Conservation (phyloP, 352 stramenopile genomes). For the Pythium brachiatum region DNA sequence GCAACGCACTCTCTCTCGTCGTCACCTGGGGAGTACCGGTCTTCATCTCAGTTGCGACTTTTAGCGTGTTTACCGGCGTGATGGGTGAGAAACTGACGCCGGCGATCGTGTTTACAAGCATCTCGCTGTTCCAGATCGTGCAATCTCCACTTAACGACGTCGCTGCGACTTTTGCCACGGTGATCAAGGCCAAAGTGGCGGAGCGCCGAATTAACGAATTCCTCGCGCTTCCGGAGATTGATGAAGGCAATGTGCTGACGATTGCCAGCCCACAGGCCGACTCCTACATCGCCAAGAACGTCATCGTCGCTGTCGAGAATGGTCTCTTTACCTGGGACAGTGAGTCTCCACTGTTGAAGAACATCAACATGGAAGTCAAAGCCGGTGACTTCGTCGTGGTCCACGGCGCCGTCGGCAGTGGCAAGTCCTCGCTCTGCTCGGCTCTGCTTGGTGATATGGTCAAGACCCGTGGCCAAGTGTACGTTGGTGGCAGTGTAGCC, state of each 20-base stretch:
- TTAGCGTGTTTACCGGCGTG: slow-evolving; percentile 35
- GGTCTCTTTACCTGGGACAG: slow-evolving; percentile 27
- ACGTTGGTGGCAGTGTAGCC: slow-evolving; percentile 33
- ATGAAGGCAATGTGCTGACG: slow-evolving; percentile 9
- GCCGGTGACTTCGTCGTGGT: slow-evolving; percentile 80
- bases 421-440: slow-evolving; percentile 90
- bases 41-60: slow-evolving; percentile 43
- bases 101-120: slow-evolving; percentile 56
- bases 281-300: slow-evolving; percentile 14
- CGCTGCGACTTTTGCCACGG: slow-evolving; percentile 41
- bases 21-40: slow-evolving; percentile 33
- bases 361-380: slow-evolving; percentile 62
- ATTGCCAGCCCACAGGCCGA: slow-evolving; percentile 5
- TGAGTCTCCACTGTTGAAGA: slow-evolving; percentile 27
- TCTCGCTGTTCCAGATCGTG: slow-evolving; percentile 77
- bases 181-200: slow-evolving; percentile 81
- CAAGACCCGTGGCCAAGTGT: slow-evolving; percentile 20
- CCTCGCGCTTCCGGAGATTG: slow-evolving; percentile 41
- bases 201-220: slow-evolving; percentile 31
- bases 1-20: slow-evolving; percentile 2
- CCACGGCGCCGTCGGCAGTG: slow-evolving; percentile 83
- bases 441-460: slow-evolving; percentile 92
- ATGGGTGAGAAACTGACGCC: slow-evolving; percentile 86
- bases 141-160: slow-evolving; percentile 42
- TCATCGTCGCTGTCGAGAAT: slow-evolving; percentile 19